Percentiles rank a stretch among this genome's conserved stretches.
These are phyloP conservation scores for Dimocarpus longan DNA, from an alignment of 345 rosid genomes.

Conservation along the genomic window DNA sequence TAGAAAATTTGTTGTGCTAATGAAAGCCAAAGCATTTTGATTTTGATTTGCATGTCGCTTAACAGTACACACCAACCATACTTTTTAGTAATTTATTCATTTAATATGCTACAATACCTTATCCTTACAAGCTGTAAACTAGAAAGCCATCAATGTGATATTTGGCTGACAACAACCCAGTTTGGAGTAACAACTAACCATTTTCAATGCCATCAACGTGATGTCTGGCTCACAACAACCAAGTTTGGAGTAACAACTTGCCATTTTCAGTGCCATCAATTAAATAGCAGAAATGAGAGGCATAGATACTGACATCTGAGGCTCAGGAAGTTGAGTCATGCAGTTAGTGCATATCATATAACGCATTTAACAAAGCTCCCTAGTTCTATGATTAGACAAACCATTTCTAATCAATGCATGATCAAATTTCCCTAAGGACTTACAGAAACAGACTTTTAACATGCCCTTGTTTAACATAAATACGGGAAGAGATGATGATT, in stretches of 20 bases:
- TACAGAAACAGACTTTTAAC: neutral
- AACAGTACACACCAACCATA: neutral
- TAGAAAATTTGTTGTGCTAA: neutral
- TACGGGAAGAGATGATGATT: neutral
- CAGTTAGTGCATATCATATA: neutral
- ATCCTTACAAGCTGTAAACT: too few relatives aligned
- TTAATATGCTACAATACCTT: neutral
- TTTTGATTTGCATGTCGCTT: neutral
- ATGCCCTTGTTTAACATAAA: neutral
- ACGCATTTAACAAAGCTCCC: neutral
- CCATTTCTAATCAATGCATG: neutral
- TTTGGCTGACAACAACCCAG: too few relatives aligned
- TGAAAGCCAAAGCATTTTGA: neutral
- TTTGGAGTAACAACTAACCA: too few relatives aligned
- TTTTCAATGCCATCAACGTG: neutral
- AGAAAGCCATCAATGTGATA: too few relatives aligned
- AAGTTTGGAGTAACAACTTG: too few relatives aligned
- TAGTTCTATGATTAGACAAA: conserved; percentile 3
- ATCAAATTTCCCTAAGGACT: conserved; percentile 14
- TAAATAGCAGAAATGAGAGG: neutral
- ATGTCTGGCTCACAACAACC: too few relatives aligned
- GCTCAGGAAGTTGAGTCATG: neutral
- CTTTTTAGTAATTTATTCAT: neutral
- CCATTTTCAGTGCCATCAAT: neutral
- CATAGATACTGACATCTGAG: neutral